Evolutionary conservation across 2,329 filamentous ascomycete species (phyloP), one percentile per base, ranked within the genome.

Genomic region (Fusarium begoniae): DNA sequence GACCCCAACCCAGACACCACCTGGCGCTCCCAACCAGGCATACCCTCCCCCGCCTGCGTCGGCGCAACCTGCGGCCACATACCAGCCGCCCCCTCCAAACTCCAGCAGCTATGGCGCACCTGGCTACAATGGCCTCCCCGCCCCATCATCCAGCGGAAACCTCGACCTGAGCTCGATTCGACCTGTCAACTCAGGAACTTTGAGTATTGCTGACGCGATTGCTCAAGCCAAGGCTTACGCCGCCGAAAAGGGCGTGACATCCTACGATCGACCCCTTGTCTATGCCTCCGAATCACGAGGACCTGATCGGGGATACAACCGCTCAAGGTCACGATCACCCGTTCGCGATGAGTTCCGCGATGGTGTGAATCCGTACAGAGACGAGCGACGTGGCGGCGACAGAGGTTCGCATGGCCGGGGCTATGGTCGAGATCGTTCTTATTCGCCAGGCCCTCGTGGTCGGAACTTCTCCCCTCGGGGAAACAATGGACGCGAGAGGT

Each of bases 171-270:
- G 92, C 83, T 88, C 90, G 63, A 94, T 96, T 80, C 93, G 93
- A 78, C 94, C 94, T 9, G 89, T 92, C 63, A 94, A 89, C 80
- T 93, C 93, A 37, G 94, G 94, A 66, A 94, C 92, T 26, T 92
- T 97, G 77, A 96, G 92, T 82, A 92, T 97, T 73, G 90, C 92
- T 66, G 94, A 97, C 81, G 93, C 94, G 55, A 92, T 97, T 77
- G 93, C 94, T 44, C 94, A 95, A 81, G 94, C 94, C 53, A 93
- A 93, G 81, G 93, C 92, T 47, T 94, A 93, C 81, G 94, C 94
- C 45, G 91, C 93, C 37, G 92, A 96, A 81, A 93, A 94, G 80
- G 94, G 93, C 69, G 86, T 94, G 40, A 84, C 88, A 43, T 86
- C 88, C 22, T 92, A 91, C 80, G 90, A 92, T 56, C 86, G 90